Evolutionary conservation across 2,329 filamentous ascomycete species (phyloP).

Genomic region (Aphanocladium album): DNA sequence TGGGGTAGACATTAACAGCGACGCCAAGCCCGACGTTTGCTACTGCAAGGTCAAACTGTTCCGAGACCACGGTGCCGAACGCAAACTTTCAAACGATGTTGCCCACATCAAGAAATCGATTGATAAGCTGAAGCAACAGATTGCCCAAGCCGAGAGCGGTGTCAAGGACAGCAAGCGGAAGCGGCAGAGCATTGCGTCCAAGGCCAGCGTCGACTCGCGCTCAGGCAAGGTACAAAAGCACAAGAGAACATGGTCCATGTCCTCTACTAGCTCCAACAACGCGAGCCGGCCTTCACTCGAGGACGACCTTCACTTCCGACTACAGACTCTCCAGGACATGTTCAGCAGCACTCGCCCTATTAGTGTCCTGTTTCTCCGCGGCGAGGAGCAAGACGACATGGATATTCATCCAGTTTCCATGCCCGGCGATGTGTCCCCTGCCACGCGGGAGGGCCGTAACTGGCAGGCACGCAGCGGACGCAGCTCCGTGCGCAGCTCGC

Average conservation of each 20-base stretch:
- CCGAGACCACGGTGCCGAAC: conserved; percentile 89
- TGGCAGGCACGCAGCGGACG: conserved; percentile 51
- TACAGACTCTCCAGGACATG: conserved; percentile 79
- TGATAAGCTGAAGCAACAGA: conserved; percentile 92
- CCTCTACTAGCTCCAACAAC: conserved; percentile 64
- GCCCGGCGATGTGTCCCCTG: conserved; percentile 59
- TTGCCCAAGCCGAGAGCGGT: conserved; percentile 67
- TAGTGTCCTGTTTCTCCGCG: conserved; percentile 72
- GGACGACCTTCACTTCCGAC: conserved; percentile 74
- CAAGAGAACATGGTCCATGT: conserved; percentile 93
- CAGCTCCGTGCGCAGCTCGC: conserved; percentile 55
- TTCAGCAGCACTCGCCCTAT: conserved; percentile 77
- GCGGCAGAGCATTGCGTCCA: conserved; percentile 45
- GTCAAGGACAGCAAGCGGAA: conserved; percentile 65
- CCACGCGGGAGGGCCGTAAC: conserved; percentile 46
- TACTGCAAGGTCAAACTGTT: conserved; percentile 98
- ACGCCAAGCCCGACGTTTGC: conserved; percentile 63
- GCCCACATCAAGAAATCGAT: conserved; percentile 95
- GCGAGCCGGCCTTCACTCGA: conserved; percentile 50
- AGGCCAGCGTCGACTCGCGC: conserved; percentile 47
- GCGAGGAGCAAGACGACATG: conserved; percentile 73
- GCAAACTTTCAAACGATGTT: conserved; percentile 90
- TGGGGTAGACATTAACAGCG: conserved; percentile 40
- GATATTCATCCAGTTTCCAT: conserved; percentile 73
- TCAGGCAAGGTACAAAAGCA: conserved; percentile 85